Base-by-base conservation (phyloP, 2,329 filamentous ascomycete genomes). In the Thelonectria olida region DNA sequence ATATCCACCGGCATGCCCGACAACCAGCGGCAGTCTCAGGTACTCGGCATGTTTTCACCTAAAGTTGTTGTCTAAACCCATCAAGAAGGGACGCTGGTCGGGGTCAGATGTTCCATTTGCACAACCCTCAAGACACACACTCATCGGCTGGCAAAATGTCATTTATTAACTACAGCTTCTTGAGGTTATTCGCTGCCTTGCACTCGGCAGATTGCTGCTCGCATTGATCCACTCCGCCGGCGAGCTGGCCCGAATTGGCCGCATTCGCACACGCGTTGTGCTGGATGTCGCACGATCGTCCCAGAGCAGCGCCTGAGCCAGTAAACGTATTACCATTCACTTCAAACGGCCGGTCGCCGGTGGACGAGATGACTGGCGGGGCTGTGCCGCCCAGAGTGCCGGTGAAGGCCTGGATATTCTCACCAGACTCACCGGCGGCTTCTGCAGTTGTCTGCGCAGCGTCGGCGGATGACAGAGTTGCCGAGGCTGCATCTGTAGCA, bases 311-410 rank as follows among this genome's bases (percentile, higher is more conserved):
- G 44, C 75, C 78, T 9, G 71, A 66, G 65, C 80, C 80, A 5
- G 82, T 77, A 73, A 89, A 89, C 62, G 81, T 85, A 55, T 82
- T 81, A 15, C 81, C 82, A 57, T 83, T 87, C 64, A 87, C 87
- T 49, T 72, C 76, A 72, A 84, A 85, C 53, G 81, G 81, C 15
- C 79, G 78, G 44, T 74, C 67, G 9, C 73, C 66, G 27, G 74
- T 72, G 5, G 73, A 71, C 3, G 76, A 75, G 66, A 76, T 64
- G 23, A 84, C 80, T 4, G 82, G 70, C 2, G 81, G 80, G 2
- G 80, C 66, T 1, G 79, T 59, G 25, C 79, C 81, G 41, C 81
- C 79, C 20, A 78, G 75, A 51, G 75, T 62, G 41, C 79, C 82
- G 19, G 79, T 79, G 74, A 84, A 84, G 19, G 74, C 67, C 67